phyloP scores from a whole-genome alignment of 2,329 filamentous ascomycete species.

The Thelonectria discophora region DNA sequence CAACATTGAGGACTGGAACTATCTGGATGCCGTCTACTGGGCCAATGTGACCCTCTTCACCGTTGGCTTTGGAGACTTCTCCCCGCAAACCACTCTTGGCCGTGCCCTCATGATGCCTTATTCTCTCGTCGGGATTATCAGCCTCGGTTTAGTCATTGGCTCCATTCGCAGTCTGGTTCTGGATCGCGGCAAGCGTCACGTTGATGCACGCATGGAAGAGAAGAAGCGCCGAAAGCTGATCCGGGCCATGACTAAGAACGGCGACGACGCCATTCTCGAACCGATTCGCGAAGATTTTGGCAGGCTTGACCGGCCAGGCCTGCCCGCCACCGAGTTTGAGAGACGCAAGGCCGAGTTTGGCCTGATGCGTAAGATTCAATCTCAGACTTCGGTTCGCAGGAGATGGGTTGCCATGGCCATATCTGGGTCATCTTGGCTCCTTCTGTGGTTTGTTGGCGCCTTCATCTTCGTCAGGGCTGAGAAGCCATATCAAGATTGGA shows the following conservation, averaged over 20 bases:
- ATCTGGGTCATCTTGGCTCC: conserved; percentile 72
- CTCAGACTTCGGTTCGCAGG: conserved; percentile 68
- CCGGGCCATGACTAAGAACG: conserved; percentile 54
- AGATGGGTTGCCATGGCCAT: conserved; percentile 78
- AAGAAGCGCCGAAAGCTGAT: conserved; percentile 63
- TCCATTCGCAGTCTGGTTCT: conserved; percentile 75
- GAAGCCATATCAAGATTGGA: conserved; percentile 65
- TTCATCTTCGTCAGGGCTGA: conserved; percentile 72
- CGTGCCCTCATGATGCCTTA: conserved; percentile 83
- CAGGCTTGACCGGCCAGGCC: conserved; percentile 7
- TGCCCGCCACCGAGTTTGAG: conserved; percentile 57
- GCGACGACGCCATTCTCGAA: conserved; percentile 58
- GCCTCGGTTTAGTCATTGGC: conserved; percentile 82
- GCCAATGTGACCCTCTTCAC: conserved; percentile 76
- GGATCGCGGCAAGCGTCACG: conserved; percentile 63
- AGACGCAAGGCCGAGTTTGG: conserved; percentile 76
- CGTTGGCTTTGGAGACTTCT: conserved; percentile 68
- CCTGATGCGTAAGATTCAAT: conserved; percentile 84
- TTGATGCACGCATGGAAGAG: conserved; percentile 67
- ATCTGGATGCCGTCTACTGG: conserved; percentile 82
- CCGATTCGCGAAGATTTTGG: conserved; percentile 51
- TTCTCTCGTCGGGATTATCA: conserved; percentile 83
- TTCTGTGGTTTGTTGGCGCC: conserved; percentile 84
- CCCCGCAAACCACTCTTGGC: conserved; percentile 61
- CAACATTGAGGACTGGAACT: conserved; percentile 76